A percentile compares a stretch with the other conserved stretches of the same genome.
These are phyloP conservation scores for Rhododendron simsii DNA, from an alignment of 148 eudicot genomes.

Conservation along the genomic window DNA sequence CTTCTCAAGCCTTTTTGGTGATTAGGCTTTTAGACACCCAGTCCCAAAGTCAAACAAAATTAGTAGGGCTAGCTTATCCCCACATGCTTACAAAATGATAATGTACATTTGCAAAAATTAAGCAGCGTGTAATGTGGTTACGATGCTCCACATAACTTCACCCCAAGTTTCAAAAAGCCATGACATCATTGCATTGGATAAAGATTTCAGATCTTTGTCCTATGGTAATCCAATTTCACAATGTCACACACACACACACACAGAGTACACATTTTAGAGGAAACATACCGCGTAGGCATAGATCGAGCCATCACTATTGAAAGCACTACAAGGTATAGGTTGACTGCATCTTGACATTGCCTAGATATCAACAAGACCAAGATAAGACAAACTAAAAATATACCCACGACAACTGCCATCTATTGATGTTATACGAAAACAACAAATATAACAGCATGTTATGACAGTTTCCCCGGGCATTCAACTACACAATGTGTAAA, in stretches of 20 bases:
- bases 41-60: background rate
- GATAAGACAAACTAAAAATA: background rate
- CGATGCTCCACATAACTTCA: background rate
- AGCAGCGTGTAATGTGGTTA: background rate
- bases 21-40: background rate
- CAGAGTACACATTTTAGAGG: background rate
- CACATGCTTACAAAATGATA: background rate
- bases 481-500: background rate
- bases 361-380: conserved; percentile 28
- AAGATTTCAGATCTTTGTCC: background rate
- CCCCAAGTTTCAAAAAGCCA: conserved; percentile 4
- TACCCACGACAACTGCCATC: background rate
- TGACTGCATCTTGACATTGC: conserved; percentile 87
- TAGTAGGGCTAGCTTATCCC: background rate
- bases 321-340: conserved; percentile 76
- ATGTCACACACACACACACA: background rate
- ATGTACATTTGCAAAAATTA: background rate
- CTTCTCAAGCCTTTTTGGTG: background rate
- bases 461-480: background rate
- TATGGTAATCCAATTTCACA: background rate
- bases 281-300: conserved; percentile 78
- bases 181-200: background rate
- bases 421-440: background rate
- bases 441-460: background rate
- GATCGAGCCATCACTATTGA: conserved; percentile 85